Evolutionary conservation across 2,329 filamentous ascomycete species (phyloP), one percentile per base, ranked within the genome.

Genomic region (Scedosporium boydii): DNA sequence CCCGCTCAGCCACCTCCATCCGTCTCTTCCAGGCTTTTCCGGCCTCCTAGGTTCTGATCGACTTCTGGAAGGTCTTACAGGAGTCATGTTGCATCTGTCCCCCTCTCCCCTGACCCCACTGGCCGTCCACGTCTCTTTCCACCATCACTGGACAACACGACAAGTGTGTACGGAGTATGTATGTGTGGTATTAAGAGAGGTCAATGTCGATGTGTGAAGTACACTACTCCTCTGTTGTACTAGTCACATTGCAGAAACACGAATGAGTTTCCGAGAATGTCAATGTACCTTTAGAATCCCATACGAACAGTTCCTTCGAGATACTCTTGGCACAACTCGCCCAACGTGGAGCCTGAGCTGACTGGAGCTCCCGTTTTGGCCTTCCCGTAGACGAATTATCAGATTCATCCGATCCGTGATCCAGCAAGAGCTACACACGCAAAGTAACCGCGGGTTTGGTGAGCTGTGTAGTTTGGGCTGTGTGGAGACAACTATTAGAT

Each of bases 51-150:
- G 12, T 38, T 48, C 58, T 59, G 41, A 29, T 46, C 38, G 58
- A 23, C 41, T 59, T 59, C 58, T 59, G 58, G 58, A 59, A 59
- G 58, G 34, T 59, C 41, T 16, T 46, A 7, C 58, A 23, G 16
- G 44, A 48, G 44, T 14, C 18, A 38, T 48, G 16, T 48, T 27
- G 58, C 18, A 18, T 46, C 21, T 44, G 38, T 16, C 44, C 21
- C 21, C 21, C 58, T 23, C 23, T 21, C 14, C 16, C n/a, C 44
- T 21, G 14, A 10, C 44, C 18, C 18, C n/a, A 48, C n/a, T 48
- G 18, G 44, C 7, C 16, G 5, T n/a, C 34, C 34, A 10, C 12
- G 10, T 14, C 10, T 14, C 29, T 34, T 38, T 14, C 1, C 34
- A 38, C 12, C 34, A 3, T 38, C 34, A 9, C 34, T 10, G 10